Base-by-base conservation (phyloP, 148 eudicot species). In the Salicornia ramosissima region DNA sequence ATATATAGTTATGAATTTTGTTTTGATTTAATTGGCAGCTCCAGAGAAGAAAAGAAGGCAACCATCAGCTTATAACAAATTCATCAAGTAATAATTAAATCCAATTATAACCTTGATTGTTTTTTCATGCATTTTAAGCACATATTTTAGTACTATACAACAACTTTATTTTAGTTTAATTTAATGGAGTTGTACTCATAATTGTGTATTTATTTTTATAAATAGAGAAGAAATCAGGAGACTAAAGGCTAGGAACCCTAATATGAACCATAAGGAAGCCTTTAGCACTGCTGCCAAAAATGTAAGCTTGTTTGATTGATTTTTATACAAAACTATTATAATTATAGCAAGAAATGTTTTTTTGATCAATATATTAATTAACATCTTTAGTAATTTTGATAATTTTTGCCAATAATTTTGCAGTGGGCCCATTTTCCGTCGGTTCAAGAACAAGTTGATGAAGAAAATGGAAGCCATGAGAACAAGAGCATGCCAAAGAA, bases 271-370 rank as follows among this genome's bases (percentile, higher is more conserved):
- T 83, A 93, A 90, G 83, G 89, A 93, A 79, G 98, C 98, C 56
- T 93, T 93, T 76, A 90, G 98, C 83, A 76, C 95, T 71, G 98
- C 98, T 63, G 89, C 98, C 34, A 93, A 93, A 83, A 93, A 93
- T 84, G 98, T 85, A 74, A 76, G 81, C 71, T 26, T 19, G n/a
- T n/a, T n/a, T n/a, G n/a, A n/a, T n/a, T n/a, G 11, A n/a, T 1
- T 42, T 42, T 42, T 19, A 10, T 15, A 16, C 15, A 24, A 24
- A 12, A 3, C 6, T 26, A 28, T 18, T 56, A 25, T 26, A 65
- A 2, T n/a, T n/a, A n/a, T n/a, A n/a, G n/a, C n/a, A n/a, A n/a
- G n/a, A n/a, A n/a, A n/a, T n/a, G n/a, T n/a, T n/a, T n/a, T n/a
- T n/a, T n/a, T n/a, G n/a, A n/a, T n/a, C n/a, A n/a, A n/a, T n/a